These are phyloP conservation scores for Lentinula guzmanii DNA, from an alignment of 768 basidiomycete species.

Conservation along the genomic window DNA sequence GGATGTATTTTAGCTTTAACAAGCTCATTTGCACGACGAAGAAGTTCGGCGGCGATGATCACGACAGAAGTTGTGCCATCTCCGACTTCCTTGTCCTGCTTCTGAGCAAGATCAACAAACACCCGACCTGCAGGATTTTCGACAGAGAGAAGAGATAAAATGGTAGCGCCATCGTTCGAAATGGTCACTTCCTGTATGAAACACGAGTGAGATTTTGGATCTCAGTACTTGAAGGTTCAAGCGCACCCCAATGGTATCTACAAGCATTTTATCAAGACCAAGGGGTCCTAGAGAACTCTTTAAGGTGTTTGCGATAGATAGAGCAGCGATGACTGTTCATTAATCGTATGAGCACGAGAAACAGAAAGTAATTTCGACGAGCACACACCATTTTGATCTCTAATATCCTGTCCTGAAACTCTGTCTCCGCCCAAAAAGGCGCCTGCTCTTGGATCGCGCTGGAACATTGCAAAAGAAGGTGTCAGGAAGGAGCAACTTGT, in stretches of 20 bases:
- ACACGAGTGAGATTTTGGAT: slow-evolving; percentile 1
- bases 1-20: slow-evolving; percentile 98
- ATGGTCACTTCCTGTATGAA: slow-evolving; percentile 88
- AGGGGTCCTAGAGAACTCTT: slow-evolving; percentile 95
- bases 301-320: slow-evolving; percentile 95
- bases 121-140: slow-evolving; percentile 97
- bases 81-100: slow-evolving; percentile 98
- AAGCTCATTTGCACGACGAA: slow-evolving; percentile 94
- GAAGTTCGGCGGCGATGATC: slow-evolving; percentile 93
- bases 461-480: slow-evolving; percentile 19
- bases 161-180: slow-evolving; percentile 99
- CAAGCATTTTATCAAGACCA: slow-evolving; percentile 95
- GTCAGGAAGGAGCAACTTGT: slow-evolving; percentile 6
- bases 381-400: slow-evolving; percentile 90
- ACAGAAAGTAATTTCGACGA: neutral
- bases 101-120: slow-evolving; percentile 97
- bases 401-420: slow-evolving; percentile 90
- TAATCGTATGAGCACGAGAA: slow-evolving; percentile 5
- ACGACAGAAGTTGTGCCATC: slow-evolving; percentile 99
- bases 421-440: slow-evolving; percentile 93
- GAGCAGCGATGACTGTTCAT: slow-evolving; percentile 80
- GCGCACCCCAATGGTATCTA: slow-evolving; percentile 93
- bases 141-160: slow-evolving; percentile 87
- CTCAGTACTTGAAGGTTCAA: neutral
- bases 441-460: slow-evolving; percentile 87